Conservation (phyloP, 148 eudicot genomes). For the Camellia sinensis region DNA sequence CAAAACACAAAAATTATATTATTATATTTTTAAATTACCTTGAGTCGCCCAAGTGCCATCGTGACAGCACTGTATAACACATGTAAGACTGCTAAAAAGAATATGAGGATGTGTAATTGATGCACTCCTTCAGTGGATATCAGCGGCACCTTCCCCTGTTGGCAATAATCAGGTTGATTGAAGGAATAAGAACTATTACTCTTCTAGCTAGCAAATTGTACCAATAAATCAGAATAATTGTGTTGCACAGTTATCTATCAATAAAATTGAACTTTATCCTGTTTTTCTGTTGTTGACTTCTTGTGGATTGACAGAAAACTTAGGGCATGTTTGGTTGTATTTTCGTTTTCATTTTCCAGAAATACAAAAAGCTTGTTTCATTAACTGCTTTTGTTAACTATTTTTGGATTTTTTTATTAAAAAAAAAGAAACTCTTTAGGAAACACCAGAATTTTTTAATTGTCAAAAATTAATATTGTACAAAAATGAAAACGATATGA, state of each 20-base stretch:
- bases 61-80: constrained; percentile 79
- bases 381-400: too few relatives aligned
- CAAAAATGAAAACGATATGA: too few relatives aligned
- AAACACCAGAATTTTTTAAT: too few relatives aligned
- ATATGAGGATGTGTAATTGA: constrained; percentile 88
- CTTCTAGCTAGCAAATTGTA: too few relatives aligned
- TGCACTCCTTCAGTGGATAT: constrained; percentile 70
- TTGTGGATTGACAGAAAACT: neutral
- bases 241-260: too few relatives aligned
- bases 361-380: too few relatives aligned
- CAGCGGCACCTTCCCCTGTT: constrained; percentile 52
- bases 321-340: too few relatives aligned
- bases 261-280: too few relatives aligned
- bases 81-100: constrained; percentile 83
- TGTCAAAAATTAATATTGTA: too few relatives aligned
- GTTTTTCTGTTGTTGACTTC: neutral
- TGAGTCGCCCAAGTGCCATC: constrained; percentile 80
- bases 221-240: neutral
- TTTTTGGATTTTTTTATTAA: too few relatives aligned
- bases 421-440: too few relatives aligned
- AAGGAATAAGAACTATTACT: neutral
- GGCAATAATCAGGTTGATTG: neutral
- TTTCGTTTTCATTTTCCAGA: too few relatives aligned
- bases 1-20: neutral
- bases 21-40: constrained; percentile 40